These are phyloP conservation scores for Gracilaria gracilis DNA, from an alignment of 23 red algal genomes.

Conservation along the genomic window DNA sequence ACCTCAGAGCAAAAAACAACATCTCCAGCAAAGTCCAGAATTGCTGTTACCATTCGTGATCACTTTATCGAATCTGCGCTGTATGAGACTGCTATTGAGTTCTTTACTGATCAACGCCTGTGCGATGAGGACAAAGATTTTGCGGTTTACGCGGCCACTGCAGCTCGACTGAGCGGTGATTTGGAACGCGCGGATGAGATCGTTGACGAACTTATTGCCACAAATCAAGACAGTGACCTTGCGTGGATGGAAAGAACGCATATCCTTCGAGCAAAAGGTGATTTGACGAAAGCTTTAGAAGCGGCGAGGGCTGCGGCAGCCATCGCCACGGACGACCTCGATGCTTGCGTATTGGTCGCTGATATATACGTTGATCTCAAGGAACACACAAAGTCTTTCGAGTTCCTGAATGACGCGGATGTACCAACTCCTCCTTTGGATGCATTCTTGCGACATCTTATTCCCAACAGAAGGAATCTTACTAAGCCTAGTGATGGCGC, in stretches of 20 bases:
- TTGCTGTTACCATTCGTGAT: conserved; percentile 69
- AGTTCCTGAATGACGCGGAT: conserved; percentile 77
- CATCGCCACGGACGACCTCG: conserved; percentile 27
- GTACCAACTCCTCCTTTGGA: conserved; percentile 83
- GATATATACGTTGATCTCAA: conserved; percentile 69
- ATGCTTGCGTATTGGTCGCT: conserved; percentile 73
- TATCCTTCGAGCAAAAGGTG: conserved; percentile 38
- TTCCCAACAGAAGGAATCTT: conserved; percentile 67
- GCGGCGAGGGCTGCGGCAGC: conserved; percentile 45
- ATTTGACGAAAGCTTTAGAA: conserved; percentile 62
- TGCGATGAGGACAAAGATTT: conserved; percentile 21
- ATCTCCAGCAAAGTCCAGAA: conserved; percentile 41
- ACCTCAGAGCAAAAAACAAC: conserved; percentile 9
- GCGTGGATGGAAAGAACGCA: conserved; percentile 60
- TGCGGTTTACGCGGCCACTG: conserved; percentile 53
- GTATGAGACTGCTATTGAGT: conserved; percentile 70
- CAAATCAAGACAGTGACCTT: conserved; percentile 12
- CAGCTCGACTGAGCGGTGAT: conserved; percentile 39
- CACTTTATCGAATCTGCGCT: conserved; percentile 65
- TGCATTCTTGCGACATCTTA: conserved; percentile 77
- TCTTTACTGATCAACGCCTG: conserved; percentile 45
- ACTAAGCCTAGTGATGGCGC: conserved; percentile 51
- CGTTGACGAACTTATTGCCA: conserved; percentile 26
- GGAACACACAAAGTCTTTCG: conserved; percentile 66
- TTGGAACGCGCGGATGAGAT: conserved; percentile 14